Evolutionary conservation across 345 rosid species (phyloP).

Genomic region (Brassica napus): DNA sequence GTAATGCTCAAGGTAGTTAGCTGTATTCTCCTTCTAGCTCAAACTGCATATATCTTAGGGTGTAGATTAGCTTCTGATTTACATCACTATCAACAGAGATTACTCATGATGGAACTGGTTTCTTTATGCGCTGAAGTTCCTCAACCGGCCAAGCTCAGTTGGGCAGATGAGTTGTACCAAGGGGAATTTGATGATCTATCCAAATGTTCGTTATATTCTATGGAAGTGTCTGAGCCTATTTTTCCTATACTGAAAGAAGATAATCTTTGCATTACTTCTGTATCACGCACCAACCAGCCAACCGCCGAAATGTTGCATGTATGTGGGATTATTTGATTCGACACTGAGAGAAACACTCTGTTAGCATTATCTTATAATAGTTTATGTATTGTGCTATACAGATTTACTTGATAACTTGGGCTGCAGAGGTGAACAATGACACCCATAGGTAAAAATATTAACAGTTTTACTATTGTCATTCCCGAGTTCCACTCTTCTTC

Average conservation of each 20-base stretch:
- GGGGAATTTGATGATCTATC: slow-evolving; percentile 71
- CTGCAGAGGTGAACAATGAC: slow-evolving; percentile 71
- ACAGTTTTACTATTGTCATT: background rate
- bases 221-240: slow-evolving; percentile 49
- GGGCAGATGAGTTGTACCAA: slow-evolving; percentile 72
- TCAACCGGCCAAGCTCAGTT: slow-evolving; percentile 41
- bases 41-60: background rate
- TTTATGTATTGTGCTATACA: slow-evolving; percentile 26
- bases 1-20: slow-evolving; percentile 75
- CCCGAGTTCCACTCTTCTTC: background rate
- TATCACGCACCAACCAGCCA: slow-evolving; percentile 43
- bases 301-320: slow-evolving; percentile 66
- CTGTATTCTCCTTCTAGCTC: slow-evolving; percentile 6
- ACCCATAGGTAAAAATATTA: slow-evolving; percentile 54
- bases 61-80: slow-evolving; percentile 1
- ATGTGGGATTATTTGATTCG: background rate
- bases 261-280: slow-evolving; percentile 34
- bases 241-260: slow-evolving; percentile 50
- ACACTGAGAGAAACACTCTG: background rate
- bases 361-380: background rate
- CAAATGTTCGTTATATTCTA: slow-evolving; percentile 51
- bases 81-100: slow-evolving; percentile 47
- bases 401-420: slow-evolving; percentile 81
- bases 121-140: slow-evolving; percentile 50
- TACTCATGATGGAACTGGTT: slow-evolving; percentile 58